phyloP scores from a whole-genome alignment of 495 filamentous ascomycete species.

The Platismatia glauca region DNA sequence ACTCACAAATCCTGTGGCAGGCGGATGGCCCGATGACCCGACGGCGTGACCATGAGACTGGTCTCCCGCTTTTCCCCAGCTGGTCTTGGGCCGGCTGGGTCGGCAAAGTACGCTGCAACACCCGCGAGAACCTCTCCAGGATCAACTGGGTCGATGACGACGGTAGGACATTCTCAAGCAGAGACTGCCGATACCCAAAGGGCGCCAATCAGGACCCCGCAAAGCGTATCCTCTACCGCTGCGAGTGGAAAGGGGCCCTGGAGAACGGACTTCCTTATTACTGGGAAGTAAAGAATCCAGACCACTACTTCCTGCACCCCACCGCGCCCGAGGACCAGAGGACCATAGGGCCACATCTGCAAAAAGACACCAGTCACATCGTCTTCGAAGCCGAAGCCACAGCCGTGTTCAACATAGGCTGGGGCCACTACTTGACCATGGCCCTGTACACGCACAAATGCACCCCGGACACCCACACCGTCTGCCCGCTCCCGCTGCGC shows the following conservation, averaged over 20 bases:
- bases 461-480: conserved; percentile 9
- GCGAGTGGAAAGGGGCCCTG: conserved; percentile 10
- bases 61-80: conserved; percentile 15
- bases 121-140: conserved; percentile 15
- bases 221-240: conserved; percentile 14
- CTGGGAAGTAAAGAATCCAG: conserved; percentile 6
- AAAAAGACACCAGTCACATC: conserved; percentile 11
- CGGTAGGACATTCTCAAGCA: conserved; percentile 6
- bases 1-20: conserved; percentile 20
- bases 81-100: conserved; percentile 24
- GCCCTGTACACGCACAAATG: conserved; percentile 4
- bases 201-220: conserved; percentile 4
- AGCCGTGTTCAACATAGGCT: neutral
- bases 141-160: conserved; percentile 17
- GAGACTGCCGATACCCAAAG: conserved; percentile 16
- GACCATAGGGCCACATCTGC: conserved; percentile 10
- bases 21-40: conserved; percentile 5
- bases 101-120: conserved; percentile 15
- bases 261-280: conserved; percentile 17
- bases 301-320: conserved; percentile 17
- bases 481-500: conserved; percentile 12
- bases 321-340: conserved; percentile 17
- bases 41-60: conserved; percentile 14
- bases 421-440: conserved; percentile 12
- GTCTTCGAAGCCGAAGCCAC: conserved; percentile 17